A percentile compares a stretch with the other conserved stretches of the same genome.
Evolutionary conservation across 1,284 basidiomycete species (phyloP).

Genomic region (Ceratobasidium sp.): DNA sequence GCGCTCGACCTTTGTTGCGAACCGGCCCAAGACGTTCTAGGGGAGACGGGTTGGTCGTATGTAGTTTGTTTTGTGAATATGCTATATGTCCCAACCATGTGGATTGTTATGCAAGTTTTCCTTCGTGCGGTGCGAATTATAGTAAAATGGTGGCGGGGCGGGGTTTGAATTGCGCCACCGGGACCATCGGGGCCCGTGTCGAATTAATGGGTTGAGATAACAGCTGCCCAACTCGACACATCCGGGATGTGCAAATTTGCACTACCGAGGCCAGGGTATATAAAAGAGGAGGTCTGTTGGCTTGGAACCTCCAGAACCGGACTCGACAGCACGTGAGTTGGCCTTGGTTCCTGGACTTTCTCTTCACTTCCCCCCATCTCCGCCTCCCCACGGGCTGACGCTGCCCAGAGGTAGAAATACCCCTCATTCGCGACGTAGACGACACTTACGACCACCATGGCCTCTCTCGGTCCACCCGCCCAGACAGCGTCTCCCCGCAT

Average conservation of each 20-base stretch:
- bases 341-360: slow-evolving; percentile 23
- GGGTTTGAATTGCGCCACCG: not conserved
- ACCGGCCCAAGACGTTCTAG: slow-evolving; percentile 77
- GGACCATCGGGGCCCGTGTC: not conserved
- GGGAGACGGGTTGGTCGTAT: slow-evolving; percentile 1
- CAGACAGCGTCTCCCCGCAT: not conserved
- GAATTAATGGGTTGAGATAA: not conserved
- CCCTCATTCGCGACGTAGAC: not conserved
- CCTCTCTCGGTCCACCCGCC: slow-evolving; percentile 11
- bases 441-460: slow-evolving; percentile 5
- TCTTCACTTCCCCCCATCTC: not conserved
- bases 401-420: not conserved
- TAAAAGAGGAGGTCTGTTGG: slow-evolving; percentile 1
- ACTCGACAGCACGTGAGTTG: slow-evolving; percentile 33
- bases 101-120: slow-evolving; percentile 19
- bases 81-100: slow-evolving; percentile 34
- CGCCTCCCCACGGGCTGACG: not conserved
- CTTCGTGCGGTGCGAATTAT: not conserved
- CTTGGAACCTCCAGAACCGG: slow-evolving; percentile 24
- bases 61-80: slow-evolving; percentile 14
- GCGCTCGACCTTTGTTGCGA: slow-evolving; percentile 79
- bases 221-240: not conserved
- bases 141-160: not conserved
- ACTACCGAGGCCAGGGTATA: not conserved
- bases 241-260: not conserved